These are phyloP conservation scores for Penicillium maclennaniae DNA, from an alignment of 495 filamentous ascomycete genomes.

Conservation along the genomic window DNA sequence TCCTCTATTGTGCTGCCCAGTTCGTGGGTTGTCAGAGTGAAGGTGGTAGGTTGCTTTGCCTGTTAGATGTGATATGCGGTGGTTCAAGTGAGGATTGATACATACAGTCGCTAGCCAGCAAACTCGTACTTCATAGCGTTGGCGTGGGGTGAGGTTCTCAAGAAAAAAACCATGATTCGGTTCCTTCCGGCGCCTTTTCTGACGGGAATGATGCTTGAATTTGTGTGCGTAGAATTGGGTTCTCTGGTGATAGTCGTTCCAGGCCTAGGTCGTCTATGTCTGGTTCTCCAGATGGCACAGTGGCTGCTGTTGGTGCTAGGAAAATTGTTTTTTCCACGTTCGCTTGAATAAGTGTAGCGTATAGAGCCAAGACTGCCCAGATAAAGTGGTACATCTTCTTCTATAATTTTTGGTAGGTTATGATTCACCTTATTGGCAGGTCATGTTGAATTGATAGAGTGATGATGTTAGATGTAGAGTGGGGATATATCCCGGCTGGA, in stretches of 20 bases:
- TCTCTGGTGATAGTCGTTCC: conserved; percentile 55
- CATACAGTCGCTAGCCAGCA: conserved; percentile 93
- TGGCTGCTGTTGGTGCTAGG: conserved; percentile 56
- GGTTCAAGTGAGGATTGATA: background rate
- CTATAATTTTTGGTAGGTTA: background rate
- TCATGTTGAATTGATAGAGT: background rate
- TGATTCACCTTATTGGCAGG: background rate
- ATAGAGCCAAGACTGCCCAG: conserved; percentile 22
- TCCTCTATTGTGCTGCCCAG: conserved; percentile 55
- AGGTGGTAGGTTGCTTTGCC: conserved; percentile 79
- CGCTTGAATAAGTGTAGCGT: conserved; percentile 37
- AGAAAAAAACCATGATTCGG: conserved; percentile 78
- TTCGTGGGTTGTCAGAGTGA: conserved; percentile 62
- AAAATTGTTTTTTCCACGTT: conserved; percentile 95
- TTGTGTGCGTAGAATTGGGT: conserved; percentile 52
- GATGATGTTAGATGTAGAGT: background rate
- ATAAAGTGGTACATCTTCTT: conserved; percentile 18
- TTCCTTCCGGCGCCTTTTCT: conserved; percentile 48
- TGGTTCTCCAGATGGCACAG: conserved; percentile 52
- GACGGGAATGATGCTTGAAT: conserved; percentile 66
- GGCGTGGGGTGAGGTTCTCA: conserved; percentile 63
- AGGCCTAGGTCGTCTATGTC: conserved; percentile 63
- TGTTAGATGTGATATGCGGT: background rate
- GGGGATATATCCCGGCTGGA: conserved; percentile 1
- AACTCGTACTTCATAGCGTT: conserved; percentile 86